Evolutionary conservation across 2,329 filamentous ascomycete species (phyloP), one percentile per base, ranked within the genome.

Genomic region (Talaromyces sp.): DNA sequence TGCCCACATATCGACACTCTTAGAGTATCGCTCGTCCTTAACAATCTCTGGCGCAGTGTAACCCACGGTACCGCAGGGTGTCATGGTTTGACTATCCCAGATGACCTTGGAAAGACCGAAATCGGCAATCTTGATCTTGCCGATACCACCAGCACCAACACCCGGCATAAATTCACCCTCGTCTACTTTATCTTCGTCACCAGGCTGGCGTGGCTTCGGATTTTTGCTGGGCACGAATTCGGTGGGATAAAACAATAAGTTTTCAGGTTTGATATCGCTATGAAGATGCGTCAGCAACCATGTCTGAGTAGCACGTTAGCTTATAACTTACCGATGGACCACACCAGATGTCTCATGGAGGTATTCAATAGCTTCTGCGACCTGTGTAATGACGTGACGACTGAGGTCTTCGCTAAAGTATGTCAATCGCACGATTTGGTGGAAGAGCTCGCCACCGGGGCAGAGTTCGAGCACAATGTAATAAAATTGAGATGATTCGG

Each of bases 1-100:
- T 3, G 95, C 95, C 95, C 95, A 99, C 95, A 99, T 99, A 73
- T 99, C 95, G 52, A 99, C 95, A 58, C 92, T 96, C 82, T 98
- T 99, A 40, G 93, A 98, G 77, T 99, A 99, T 23, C 93, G 87
- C 79, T 99, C 95, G 77, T 99, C 95, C 79, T 98, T 98, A 75
- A 99, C 95, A 66, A 99, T 99, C 74, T 99, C 95, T 7, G 95
- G 95, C 3, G 95, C 95, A 3, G 95, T 98, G 79, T 99, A 99
- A 48, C 95, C 95, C 63, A 98, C 95, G 0, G 95, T 99, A 63
- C 95, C 95, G 75, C 95, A 99, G n/a, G 95, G 95, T 2, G 95
- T 99, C 91, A 97, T 98, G 9, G 95, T 99, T 73, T 96, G 91
- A 69, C 87, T 95, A 71, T 98, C 95, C 95, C 95, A 99, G 16